Percentiles rank a stretch among this genome's conserved stretches.
Conservation (phyloP, 1,139 yeast species). For the Yamadazyma diddensiae region DNA sequence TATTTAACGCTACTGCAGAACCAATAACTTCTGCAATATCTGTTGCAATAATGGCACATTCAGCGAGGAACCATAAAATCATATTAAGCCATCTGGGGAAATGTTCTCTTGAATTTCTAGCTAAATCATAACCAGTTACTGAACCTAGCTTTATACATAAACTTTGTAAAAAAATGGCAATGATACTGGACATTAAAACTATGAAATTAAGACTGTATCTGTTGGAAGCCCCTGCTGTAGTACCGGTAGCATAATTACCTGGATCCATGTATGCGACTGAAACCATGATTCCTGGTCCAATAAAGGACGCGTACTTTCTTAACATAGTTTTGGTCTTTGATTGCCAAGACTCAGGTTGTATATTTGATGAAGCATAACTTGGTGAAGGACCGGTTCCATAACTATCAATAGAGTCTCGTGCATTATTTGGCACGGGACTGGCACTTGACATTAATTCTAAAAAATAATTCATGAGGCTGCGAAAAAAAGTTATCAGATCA, state of each 20-base stretch:
- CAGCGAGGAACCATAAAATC: slow-evolving; percentile 65
- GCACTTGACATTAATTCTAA: too few species aligned
- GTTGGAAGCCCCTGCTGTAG: slow-evolving; percentile 73
- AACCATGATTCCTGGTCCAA: slow-evolving; percentile 81
- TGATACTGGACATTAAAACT: slow-evolving; percentile 61
- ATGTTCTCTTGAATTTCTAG: slow-evolving; percentile 63
- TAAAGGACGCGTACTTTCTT: slow-evolving; percentile 52
- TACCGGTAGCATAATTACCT: slow-evolving; percentile 80
- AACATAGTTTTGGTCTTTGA: slow-evolving; percentile 8
- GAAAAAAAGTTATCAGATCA: too few species aligned
- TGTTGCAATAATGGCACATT: slow-evolving; percentile 77
- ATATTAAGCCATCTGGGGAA: slow-evolving; percentile 61
- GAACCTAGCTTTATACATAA: slow-evolving; percentile 74
- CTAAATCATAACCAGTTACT: slow-evolving; percentile 76
- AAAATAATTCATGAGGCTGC: too few species aligned
- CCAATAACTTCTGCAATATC: slow-evolving; percentile 89
- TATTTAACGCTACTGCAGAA: slow-evolving; percentile 79
- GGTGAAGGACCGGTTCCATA: too few species aligned
- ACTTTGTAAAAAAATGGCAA: slow-evolving; percentile 72
- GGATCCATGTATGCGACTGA: slow-evolving; percentile 83
- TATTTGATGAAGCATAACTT: too few species aligned
- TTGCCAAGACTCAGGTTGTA: slow-evolving; percentile 1
- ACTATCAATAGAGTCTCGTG: too few species aligned
- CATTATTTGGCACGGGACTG: too few species aligned
- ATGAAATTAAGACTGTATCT: slow-evolving; percentile 63